Evolutionary conservation across 2,329 filamentous ascomycete species (phyloP), one percentile per base, ranked within the genome.

Genomic region (Stachybotrys chlorohalonatus): DNA sequence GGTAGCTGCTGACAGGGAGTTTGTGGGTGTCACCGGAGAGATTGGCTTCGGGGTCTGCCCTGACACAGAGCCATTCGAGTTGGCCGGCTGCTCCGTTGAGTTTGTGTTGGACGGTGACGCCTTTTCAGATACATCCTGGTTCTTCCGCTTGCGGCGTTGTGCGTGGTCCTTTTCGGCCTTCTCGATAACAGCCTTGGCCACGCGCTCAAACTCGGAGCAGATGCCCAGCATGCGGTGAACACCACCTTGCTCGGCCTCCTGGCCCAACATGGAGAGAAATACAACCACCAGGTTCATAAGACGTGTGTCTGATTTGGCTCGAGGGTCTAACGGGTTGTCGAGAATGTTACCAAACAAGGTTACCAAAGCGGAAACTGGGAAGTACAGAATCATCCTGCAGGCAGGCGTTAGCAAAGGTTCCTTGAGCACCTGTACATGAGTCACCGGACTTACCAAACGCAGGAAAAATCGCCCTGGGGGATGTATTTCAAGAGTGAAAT

Each of bases 401-500:
- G 39, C 24, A 47, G 54, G 11, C 17, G 57, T 56, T 74, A 65
- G 74, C 69, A 54, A 56, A 42, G 6, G 9, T 42, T 42, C 36
- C 36, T 51, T 30, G 16, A 24, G 9, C 9, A 15, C 31, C 16
- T 32, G 3, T 17, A 46, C 11, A n/a, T 17, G 49, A 47, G 16
- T 42, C 31, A 24, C 7, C 30, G 17, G 9, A 75, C 86, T 75
- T 74, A 95, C 93, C 94, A 99, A 53, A 97, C 92, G 70, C 91
- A 96, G 51, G 89, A 87, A 66, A 92, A 92, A 67, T 99, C 94
- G 49, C 92, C 92, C 67, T 96, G 91, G 0, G 94, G 94, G 51
- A 97, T 91, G 68, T 97, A 97, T 70, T 95, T 95, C 59, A 99
- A 85, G 47, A 99, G 73, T 57, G 94, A 90, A 55, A 99, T 96